Base-by-base conservation (phyloP, 495 filamentous ascomycete genomes). In the Evernia prunastri region DNA sequence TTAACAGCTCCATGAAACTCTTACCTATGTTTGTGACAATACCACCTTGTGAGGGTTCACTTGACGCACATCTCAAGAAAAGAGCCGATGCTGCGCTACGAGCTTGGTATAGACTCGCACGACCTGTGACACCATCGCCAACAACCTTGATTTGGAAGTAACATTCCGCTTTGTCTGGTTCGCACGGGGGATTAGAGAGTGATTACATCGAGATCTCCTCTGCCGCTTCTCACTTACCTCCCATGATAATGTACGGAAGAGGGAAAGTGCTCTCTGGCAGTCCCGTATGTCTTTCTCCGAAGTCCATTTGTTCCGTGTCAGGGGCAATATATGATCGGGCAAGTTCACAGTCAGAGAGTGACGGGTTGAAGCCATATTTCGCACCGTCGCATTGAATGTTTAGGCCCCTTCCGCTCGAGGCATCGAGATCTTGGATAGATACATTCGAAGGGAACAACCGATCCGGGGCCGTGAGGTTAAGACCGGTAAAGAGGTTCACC, bases 1-100 rank as follows among this genome's bases (percentile, higher is more conserved):
- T 11, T 3, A 35, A 15, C 12, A n/a, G 31, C 2, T 31, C 8
- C 5, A 23, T 15, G 33, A 7, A 9, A 13, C 20, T 42, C 61
- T 63, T 51, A 64, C 56, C 62, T 45, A 64, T 53, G 3, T 53
- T 64, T 4, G 4, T 17, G 33, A 36, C 62, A 53, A 64, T 64
- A 5, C 62, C 62, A 36, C 62, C 56, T 51, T 33, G 31, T 15
- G 56, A 53, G 9, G 31, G 54, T n/a, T 54, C 10, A 8, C 45
- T 56, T 1, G 56, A 40, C 2, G 35, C 62, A 39, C 62, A 64
- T 33, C 1, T 29, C 33, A 64, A 17, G 1, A 59, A 20, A 18
- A 64, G n/a, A 40, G 56, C 13, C 8, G 57, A 51, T 39, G 54
- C 56, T 23, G 62, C 62, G 2, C 7, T 20, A 25, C 62, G 62